These are phyloP conservation scores for Elaphomyces granulatus DNA, from an alignment of 495 filamentous ascomycete genomes.

Conservation along the genomic window DNA sequence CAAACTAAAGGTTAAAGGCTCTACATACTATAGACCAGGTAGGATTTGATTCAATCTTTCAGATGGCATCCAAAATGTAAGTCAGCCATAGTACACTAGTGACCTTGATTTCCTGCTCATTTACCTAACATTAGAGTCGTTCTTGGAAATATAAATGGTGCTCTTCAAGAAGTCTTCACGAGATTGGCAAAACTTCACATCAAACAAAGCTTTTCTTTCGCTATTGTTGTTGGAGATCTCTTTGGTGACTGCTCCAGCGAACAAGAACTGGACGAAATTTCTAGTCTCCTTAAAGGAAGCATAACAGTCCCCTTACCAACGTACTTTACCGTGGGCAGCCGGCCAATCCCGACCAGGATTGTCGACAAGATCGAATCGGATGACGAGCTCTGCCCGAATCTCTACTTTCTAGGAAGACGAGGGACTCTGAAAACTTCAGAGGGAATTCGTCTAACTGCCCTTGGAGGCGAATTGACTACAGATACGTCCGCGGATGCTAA, in stretches of 20 bases:
- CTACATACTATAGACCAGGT: too few species aligned
- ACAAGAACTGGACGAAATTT: slow-evolving; percentile 41
- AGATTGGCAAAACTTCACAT: slow-evolving; percentile 64
- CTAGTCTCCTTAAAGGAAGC: slow-evolving; percentile 50
- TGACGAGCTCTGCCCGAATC: slow-evolving; percentile 74
- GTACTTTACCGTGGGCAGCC: slow-evolving; percentile 70
- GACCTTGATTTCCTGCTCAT: neutral
- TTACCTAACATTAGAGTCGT: slow-evolving; percentile 45
- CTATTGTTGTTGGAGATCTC: slow-evolving; percentile 70
- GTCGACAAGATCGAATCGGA: slow-evolving; percentile 57
- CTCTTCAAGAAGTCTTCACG: slow-evolving; percentile 53
- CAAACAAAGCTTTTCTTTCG: slow-evolving; percentile 77
- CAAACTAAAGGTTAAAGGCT: too few species aligned
- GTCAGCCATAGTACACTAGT: slow-evolving; percentile 11
- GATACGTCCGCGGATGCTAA: slow-evolving; percentile 31
- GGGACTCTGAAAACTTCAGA: slow-evolving; percentile 77
- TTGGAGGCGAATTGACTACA: slow-evolving; percentile 55
- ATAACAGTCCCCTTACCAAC: slow-evolving; percentile 63
- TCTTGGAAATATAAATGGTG: slow-evolving; percentile 62
- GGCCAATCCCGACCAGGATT: slow-evolving; percentile 49
- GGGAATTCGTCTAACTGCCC: slow-evolving; percentile 65
- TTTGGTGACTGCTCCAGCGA: slow-evolving; percentile 41
- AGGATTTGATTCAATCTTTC: too few species aligned
- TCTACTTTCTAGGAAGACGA: slow-evolving; percentile 77
- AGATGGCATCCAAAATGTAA: slow-evolving; percentile 63